Conservation (phyloP, 1,139 yeast genomes). For the Geotrichum candidum region DNA sequence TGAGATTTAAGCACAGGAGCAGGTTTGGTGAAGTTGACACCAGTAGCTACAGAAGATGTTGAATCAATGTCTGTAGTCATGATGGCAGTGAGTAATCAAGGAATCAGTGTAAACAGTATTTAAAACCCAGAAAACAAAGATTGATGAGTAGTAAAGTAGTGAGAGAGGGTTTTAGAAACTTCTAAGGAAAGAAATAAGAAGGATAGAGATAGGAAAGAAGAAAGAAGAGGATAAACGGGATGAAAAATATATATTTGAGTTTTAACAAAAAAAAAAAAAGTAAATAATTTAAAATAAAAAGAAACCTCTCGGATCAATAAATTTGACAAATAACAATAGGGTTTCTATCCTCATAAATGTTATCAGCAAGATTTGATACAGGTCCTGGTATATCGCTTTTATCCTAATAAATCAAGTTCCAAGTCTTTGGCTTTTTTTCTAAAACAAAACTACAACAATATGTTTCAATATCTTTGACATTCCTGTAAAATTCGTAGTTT, state of each 20-base stretch:
- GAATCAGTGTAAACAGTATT: background rate
- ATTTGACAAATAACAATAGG: background rate
- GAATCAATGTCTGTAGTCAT: slow-evolving; percentile 10
- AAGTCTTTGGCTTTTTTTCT: too few species aligned
- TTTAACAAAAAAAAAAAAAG: background rate
- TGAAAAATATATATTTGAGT: too few species aligned
- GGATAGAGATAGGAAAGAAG: background rate
- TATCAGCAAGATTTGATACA: background rate
- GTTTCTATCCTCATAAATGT: background rate
- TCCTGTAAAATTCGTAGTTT: too few species aligned
- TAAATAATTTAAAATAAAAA: too few species aligned
- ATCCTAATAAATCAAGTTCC: too few species aligned
- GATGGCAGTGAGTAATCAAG: background rate
- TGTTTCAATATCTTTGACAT: too few species aligned
- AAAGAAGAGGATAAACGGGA: background rate
- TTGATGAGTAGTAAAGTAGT: background rate
- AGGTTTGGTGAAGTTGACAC: slow-evolving; percentile 5
- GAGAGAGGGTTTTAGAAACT: background rate
- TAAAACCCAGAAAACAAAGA: background rate
- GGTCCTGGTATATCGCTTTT: too few species aligned
- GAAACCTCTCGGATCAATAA: background rate
- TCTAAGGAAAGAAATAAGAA: background rate
- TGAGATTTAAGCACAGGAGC: background rate
- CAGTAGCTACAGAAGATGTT: slow-evolving; percentile 14
- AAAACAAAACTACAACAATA: too few species aligned